Conservation (phyloP, 805 yeast species). For the Ogataea nitratoaversa region DNA sequence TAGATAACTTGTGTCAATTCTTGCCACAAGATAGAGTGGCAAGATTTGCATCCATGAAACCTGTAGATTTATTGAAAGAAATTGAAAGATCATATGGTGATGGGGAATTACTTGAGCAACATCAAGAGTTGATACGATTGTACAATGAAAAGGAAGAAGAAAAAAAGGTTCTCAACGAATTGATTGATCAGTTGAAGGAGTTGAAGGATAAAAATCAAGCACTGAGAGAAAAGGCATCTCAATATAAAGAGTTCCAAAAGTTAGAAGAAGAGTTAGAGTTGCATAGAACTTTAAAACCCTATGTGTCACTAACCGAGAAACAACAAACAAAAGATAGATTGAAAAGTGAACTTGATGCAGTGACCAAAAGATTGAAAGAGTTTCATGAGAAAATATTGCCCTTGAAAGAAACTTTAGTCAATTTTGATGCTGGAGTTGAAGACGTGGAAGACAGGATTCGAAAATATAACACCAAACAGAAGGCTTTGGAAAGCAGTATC, state of each 20-base stretch:
- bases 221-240: slow-evolving; percentile 43
- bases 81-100: slow-evolving; percentile 78
- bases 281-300: slow-evolving; percentile 34
- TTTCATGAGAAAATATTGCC: slow-evolving; percentile 23
- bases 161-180: slow-evolving; percentile 25
- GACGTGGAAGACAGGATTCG: slow-evolving; percentile 15
- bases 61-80: slow-evolving; percentile 68
- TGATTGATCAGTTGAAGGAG: slow-evolving; percentile 28
- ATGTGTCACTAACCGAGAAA: slow-evolving; percentile 31
- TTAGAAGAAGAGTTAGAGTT: slow-evolving; percentile 36
- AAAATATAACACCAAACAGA: slow-evolving; percentile 5
- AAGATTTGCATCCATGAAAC: slow-evolving; percentile 77
- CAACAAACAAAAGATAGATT: slow-evolving; percentile 32
- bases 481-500: slow-evolving; percentile 5
- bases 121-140: slow-evolving; percentile 49
- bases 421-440: slow-evolving; percentile 13
- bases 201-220: slow-evolving; percentile 34
- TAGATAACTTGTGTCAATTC: slow-evolving; percentile 90
- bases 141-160: slow-evolving; percentile 38
- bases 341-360: slow-evolving; percentile 23
- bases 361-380: slow-evolving; percentile 18
- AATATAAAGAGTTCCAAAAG: slow-evolving; percentile 40
- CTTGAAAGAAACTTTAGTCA: slow-evolving; percentile 15
- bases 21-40: slow-evolving; percentile 94
- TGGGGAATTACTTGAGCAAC: slow-evolving; percentile 51